A percentile compares a stretch with the other conserved stretches of the same genome.
These are phyloP conservation scores for Sinapis alba DNA, from an alignment of 441 rosid species.

Conservation along the genomic window DNA sequence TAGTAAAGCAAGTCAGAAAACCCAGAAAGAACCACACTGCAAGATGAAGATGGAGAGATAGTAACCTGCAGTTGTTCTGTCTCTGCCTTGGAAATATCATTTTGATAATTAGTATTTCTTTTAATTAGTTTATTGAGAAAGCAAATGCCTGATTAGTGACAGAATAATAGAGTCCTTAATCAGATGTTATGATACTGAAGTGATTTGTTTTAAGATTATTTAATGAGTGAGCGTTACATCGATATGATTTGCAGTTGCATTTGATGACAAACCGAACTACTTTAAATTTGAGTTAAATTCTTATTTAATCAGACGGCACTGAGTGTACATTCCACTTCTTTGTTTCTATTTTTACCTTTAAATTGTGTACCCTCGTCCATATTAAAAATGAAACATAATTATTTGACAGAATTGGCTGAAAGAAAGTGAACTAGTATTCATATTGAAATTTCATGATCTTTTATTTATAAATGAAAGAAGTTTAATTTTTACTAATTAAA, in stretches of 20 bases:
- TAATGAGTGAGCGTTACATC: constrained; percentile 10
- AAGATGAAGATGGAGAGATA: constrained; percentile 42
- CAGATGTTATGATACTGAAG: not conserved
- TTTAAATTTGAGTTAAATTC: constrained; percentile 10
- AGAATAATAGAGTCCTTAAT: not conserved
- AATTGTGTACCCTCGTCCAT: constrained; percentile 9
- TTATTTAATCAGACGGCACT: constrained; percentile 20
- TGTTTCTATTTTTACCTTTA: not conserved
- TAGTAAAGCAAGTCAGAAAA: constrained; percentile 33
- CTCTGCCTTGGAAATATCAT: constrained; percentile 45
- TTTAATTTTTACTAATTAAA: too few species aligned
- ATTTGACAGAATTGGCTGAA: not conserved
- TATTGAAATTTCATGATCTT: not conserved
- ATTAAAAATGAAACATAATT: not conserved
- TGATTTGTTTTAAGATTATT: constrained; percentile 6
- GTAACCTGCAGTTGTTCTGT: constrained; percentile 48
- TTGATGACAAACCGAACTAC: not conserved
- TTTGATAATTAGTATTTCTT: not conserved
- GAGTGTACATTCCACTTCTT: constrained; percentile 15
- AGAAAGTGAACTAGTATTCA: not conserved
- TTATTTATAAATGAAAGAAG: not conserved
- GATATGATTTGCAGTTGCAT: constrained; percentile 11
- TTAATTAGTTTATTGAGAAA: not conserved
- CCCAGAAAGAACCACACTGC: constrained; percentile 39
- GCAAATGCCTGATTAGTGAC: not conserved